phyloP scores from a whole-genome alignment of 495 filamentous ascomycete genomes.

The Cudoniella acicularis region DNA sequence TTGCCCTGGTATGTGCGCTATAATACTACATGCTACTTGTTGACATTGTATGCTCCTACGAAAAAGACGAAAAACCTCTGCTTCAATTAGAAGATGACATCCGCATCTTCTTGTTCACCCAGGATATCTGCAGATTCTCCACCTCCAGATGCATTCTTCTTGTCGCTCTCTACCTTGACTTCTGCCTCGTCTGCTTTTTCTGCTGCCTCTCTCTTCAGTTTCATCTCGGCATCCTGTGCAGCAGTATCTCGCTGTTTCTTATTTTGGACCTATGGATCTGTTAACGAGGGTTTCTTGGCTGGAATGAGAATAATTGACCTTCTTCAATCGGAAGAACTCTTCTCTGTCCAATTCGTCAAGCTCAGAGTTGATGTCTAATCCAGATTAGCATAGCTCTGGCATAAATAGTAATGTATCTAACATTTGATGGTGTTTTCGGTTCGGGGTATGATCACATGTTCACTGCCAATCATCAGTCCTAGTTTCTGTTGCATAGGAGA shows the following conservation, averaged over 20 bases:
- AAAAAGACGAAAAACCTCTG: not conserved
- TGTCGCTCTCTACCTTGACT: conserved; percentile 30
- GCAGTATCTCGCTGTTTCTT: conserved; percentile 89
- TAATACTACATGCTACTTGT: conserved; percentile 23
- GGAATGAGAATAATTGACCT: conserved; percentile 45
- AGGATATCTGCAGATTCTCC: conserved; percentile 57
- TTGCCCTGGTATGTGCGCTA: conserved; percentile 10
- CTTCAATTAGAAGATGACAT: conserved; percentile 80
- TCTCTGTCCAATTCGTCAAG: conserved; percentile 97
- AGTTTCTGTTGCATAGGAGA: not conserved
- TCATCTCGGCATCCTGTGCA: conserved; percentile 69
- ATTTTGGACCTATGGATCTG: conserved; percentile 53
- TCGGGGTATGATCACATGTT: conserved; percentile 96
- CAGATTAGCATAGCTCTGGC: conserved; percentile 2
- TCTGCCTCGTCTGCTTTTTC: conserved; percentile 27
- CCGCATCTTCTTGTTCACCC: conserved; percentile 82
- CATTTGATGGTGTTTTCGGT: conserved; percentile 99
- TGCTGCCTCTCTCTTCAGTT: conserved; percentile 50
- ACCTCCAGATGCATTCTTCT: conserved; percentile 45
- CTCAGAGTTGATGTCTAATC: conserved; percentile 91
- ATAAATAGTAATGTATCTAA: conserved; percentile 32
- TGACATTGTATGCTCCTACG: conserved; percentile 4
- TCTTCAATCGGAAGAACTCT: conserved; percentile 97
- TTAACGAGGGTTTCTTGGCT: conserved; percentile 1
- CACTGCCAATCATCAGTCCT: conserved; percentile 40